phyloP scores from a whole-genome alignment of 345 rosid genomes.

The Gossypium longicalyx region DNA sequence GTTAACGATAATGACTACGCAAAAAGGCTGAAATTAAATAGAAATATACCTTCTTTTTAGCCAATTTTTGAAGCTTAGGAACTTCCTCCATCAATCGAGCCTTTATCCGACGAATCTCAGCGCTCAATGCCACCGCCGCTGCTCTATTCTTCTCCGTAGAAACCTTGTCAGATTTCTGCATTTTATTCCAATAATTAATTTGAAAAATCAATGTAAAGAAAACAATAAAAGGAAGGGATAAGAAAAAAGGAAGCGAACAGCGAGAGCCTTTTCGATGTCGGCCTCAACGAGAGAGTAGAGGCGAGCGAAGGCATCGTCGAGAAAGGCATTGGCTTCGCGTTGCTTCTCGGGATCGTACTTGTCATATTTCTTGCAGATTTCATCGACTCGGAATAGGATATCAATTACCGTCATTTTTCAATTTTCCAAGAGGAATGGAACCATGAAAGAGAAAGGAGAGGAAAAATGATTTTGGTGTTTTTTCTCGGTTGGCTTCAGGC shows the following conservation, averaged over 20 bases:
- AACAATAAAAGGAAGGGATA: neutral
- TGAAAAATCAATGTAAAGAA: neutral
- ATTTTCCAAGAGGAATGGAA: neutral
- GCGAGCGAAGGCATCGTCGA: conserved; percentile 70
- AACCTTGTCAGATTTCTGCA: conserved; percentile 64
- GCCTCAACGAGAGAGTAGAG: conserved; percentile 48
- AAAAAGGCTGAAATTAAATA: neutral
- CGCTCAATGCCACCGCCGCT: conserved; percentile 59
- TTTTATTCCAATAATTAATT: neutral
- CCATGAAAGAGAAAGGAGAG: neutral
- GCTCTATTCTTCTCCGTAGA: conserved; percentile 60
- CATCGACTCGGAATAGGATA: conserved; percentile 53
- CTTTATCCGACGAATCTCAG: conserved; percentile 73
- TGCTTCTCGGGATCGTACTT: conserved; percentile 73
- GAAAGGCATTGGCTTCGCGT: conserved; percentile 45
- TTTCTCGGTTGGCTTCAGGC: neutral
- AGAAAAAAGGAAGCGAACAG: conserved; percentile 26
- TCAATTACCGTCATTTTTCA: neutral
- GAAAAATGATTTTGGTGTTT: neutral
- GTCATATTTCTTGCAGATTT: conserved; percentile 76
- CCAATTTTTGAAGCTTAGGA: conserved; percentile 62
- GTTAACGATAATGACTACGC: neutral
- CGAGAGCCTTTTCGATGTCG: conserved; percentile 45
- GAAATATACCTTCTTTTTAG: conserved; percentile 50
- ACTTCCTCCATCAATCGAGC: conserved; percentile 64